Evolutionary conservation across 768 basidiomycete species (phyloP).

Genomic region (Botryobasidium botryosum): DNA sequence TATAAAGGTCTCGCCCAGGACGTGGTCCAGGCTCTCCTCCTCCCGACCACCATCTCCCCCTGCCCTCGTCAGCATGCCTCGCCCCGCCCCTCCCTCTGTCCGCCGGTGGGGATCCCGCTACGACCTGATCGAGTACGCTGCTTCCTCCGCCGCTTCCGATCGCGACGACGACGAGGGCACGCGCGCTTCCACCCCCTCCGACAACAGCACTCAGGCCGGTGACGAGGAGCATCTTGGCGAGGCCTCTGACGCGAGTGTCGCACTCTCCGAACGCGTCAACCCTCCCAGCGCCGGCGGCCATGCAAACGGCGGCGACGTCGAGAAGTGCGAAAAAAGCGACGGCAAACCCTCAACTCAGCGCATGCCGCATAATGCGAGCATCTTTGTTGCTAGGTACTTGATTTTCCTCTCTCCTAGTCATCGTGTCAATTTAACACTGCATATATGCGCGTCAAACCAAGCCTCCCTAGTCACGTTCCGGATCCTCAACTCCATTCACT

Average conservation of each 20-base stretch:
- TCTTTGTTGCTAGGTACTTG: slow-evolving; percentile 70
- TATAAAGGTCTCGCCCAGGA: too few species aligned
- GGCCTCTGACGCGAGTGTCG: background rate
- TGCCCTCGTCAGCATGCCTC: too few species aligned
- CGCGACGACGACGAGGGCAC: too few species aligned
- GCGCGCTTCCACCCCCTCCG: too few species aligned
- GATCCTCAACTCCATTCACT: slow-evolving; percentile 41
- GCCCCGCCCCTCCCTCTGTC: slow-evolving; percentile 21
- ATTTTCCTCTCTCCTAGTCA: slow-evolving; percentile 6
- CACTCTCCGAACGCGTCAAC: background rate
- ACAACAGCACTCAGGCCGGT: too few species aligned
- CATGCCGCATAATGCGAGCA: slow-evolving; percentile 58
- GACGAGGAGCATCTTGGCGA: too few species aligned
- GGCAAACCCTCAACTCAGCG: slow-evolving; percentile 1
- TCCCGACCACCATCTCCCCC: slow-evolving; percentile 1
- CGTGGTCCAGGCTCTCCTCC: slow-evolving; percentile 4
- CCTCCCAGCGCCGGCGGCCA: background rate
- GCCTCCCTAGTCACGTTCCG: slow-evolving; percentile 54
- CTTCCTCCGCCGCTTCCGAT: background rate
- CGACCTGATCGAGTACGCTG: background rate
- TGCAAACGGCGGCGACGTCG: background rate
- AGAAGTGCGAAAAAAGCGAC: background rate
- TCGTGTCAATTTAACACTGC: too few species aligned
- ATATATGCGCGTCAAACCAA: too few species aligned
- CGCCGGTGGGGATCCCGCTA: slow-evolving; percentile 5